Base-by-base conservation (phyloP, 139 green algal genomes). In the Dunaliella sp. region DNA sequence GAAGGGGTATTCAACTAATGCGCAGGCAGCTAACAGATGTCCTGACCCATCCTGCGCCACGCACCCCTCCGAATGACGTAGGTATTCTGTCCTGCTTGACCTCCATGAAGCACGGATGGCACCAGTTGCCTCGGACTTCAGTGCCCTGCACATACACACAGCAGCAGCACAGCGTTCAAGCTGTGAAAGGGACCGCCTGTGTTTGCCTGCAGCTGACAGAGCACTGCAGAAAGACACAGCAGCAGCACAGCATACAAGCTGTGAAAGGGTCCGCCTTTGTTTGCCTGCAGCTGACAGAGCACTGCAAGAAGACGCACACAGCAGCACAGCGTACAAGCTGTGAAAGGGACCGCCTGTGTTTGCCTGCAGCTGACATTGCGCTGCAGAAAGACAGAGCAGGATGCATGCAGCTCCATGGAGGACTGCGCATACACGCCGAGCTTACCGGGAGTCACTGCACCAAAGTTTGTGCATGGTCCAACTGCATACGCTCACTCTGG, bases 101-200 rank as follows among this genome's bases (percentile, higher is more conserved):
- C 38, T 94, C 89, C 12, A 82, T 88, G 86, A 92, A 95, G 93
- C 97, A 99, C 57, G 84, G 78, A 79, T 96, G 95, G 93, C 97
- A 99, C 90, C 93, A 97, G 87, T 90, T 93, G 84, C 91, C 92
- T 85, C 94, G 86, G 48, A 93, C 83, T 58, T 95, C 89, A 1
- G 38, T 72, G 24, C 79, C 79, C 36, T 83, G 74, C 30, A 80
- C 3, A 21, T 35, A 33, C 74, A 21, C 74, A 12, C 74, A 33
- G 74, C 74, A 80, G 30, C 31, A 33, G 31, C 74, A 3, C 31
- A 80, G 16, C n/a, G 21, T 7, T 38, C 35, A n/a, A 38, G 32
- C 3, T 83, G 78, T 48, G 25, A 83, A 58, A 83, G 48, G 3
- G 24, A 57, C n/a, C n/a, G n/a, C n/a, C n/a, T n/a, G n/a, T n/a